These are phyloP conservation scores for Pseudonitzschia pungens DNA, from an alignment of 108 stramenopile genomes.

Conservation along the genomic window DNA sequence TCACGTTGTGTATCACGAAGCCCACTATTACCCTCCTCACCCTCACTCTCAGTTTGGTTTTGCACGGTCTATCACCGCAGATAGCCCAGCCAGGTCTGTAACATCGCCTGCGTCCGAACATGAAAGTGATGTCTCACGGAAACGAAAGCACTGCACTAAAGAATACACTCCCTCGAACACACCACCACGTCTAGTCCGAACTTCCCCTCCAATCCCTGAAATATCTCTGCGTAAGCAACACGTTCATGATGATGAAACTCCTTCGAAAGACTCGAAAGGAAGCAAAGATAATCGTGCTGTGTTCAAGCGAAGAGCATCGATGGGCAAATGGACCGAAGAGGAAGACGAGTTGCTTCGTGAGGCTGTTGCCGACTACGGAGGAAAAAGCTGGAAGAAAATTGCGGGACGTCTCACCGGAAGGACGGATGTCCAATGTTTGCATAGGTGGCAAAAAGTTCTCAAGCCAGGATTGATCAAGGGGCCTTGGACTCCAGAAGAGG, in stretches of 20 bases:
- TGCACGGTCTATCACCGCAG: constrained; percentile 2
- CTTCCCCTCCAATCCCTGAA: constrained; percentile 12
- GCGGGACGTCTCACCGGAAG: constrained; percentile 74
- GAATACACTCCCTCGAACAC: constrained; percentile 22
- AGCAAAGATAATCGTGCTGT: constrained; percentile 23
- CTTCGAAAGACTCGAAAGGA: constrained; percentile 10
- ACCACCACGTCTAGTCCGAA: constrained; percentile 1
- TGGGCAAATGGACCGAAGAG: constrained; percentile 86
- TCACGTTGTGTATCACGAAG: constrained; percentile 18
- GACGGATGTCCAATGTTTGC: constrained; percentile 96
- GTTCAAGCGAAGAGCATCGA: constrained; percentile 78
- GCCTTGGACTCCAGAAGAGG: constrained; percentile 96
- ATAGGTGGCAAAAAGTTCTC: constrained; percentile 99
- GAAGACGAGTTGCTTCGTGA: constrained; percentile 77
- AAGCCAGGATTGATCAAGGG: constrained; percentile 97
- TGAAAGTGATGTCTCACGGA: constrained; percentile 13
- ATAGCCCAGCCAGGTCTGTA: constrained; percentile 2
- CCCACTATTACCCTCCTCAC: constrained; percentile 10
- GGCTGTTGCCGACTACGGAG: constrained; percentile 82
- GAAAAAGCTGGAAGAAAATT: constrained; percentile 97
- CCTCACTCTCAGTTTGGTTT: constrained; percentile 11
- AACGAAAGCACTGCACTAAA: constrained; percentile 13
- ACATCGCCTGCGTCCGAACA: constrained; percentile 2
- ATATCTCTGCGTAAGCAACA: constrained; percentile 21
- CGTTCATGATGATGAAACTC: constrained; percentile 8